A percentile compares a stretch with the other conserved stretches of the same genome.
phyloP scores from a whole-genome alignment of 768 basidiomycete genomes.

The Tylopilus sp. region DNA sequence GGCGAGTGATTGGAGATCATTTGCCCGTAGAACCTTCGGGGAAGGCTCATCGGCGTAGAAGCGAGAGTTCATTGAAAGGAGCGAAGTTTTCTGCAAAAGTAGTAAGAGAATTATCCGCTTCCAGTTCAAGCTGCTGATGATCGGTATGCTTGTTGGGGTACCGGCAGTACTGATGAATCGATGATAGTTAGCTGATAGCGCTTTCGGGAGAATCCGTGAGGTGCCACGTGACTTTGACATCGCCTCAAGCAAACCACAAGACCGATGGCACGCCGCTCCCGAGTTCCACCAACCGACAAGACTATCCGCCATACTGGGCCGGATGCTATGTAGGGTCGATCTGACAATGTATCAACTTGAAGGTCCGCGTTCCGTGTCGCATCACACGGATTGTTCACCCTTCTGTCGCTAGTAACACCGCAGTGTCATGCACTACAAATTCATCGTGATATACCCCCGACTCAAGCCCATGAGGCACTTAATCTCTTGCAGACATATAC shows the following conservation, averaged over 20 bases:
- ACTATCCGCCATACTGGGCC: no score
- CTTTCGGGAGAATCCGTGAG: background rate
- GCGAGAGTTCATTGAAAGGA: slow-evolving; percentile 13
- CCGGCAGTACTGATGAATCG: no score
- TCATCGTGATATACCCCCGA: no score
- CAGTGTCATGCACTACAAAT: no score
- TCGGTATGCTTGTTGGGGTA: background rate
- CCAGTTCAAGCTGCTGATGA: background rate
- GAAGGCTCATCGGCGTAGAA: slow-evolving; percentile 1
- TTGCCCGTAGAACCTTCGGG: slow-evolving; percentile 28
- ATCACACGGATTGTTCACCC: no score
- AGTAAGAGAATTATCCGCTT: background rate
- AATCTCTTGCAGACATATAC: background rate
- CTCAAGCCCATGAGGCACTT: no score
- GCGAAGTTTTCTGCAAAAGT: background rate
- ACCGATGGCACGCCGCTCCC: no score
- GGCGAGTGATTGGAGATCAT: slow-evolving; percentile 47
- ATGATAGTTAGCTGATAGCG: background rate
- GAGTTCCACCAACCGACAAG: background rate
- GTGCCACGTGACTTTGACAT: background rate
- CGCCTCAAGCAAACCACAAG: no score
- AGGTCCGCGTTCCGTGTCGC: no score
- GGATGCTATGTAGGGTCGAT: no score
- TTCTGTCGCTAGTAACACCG: no score
- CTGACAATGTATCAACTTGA: no score